These are phyloP conservation scores for Leccinellum rugosiceps DNA, from an alignment of 768 basidiomycete genomes.

Conservation along the genomic window DNA sequence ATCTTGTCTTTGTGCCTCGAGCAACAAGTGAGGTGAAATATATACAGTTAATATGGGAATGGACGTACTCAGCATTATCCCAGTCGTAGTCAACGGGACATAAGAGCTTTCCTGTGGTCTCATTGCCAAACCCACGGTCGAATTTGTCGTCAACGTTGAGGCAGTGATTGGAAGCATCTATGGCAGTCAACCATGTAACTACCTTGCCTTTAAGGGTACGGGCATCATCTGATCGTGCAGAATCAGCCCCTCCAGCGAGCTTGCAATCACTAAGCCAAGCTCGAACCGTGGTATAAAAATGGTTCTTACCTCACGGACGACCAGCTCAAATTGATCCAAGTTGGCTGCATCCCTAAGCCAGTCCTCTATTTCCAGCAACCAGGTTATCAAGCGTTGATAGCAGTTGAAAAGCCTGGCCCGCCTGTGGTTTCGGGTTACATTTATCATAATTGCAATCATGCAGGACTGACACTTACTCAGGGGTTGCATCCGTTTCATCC, in stretches of 20 bases:
- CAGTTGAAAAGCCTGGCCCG: no score
- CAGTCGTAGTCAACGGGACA: neutral
- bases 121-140: neutral
- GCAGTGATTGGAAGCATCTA: neutral
- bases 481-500: no score
- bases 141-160: neutral
- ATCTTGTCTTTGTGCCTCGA: neutral
- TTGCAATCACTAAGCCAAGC: neutral
- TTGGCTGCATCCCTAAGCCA: no score
- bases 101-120: neutral
- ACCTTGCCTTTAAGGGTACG: neutral
- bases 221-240: neutral
- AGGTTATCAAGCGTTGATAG: no score
- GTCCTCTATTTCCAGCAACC: no score
- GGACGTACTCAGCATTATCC: neutral
- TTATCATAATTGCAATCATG: no score
- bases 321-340: no score
- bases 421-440: no score
- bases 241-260: neutral
- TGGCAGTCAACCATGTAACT: neutral
- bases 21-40: neutral
- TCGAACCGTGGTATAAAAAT: no score
- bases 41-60: neutral
- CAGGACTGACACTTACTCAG: no score
- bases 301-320: no score